Evolutionary conservation across 805 yeast genomes (phyloP).

Genomic region (Starmerella floris): DNA sequence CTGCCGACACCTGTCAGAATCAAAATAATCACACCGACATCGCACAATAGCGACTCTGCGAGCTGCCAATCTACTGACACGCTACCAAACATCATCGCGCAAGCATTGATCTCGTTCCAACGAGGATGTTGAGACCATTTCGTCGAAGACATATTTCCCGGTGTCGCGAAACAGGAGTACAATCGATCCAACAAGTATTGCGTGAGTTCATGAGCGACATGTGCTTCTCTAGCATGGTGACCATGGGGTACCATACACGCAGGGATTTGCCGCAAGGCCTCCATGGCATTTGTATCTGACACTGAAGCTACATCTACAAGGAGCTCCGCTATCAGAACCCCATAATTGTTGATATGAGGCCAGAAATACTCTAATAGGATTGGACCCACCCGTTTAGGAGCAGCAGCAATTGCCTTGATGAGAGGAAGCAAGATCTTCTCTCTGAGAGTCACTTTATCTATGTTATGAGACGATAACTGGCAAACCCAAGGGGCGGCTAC

Average conservation of each 20-base stretch:
- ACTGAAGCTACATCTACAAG: neutral
- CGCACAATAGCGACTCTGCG: slow-evolving; percentile 8
- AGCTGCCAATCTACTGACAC: slow-evolving; percentile 2
- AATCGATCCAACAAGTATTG: slow-evolving; percentile 4
- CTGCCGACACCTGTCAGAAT: slow-evolving; percentile 9
- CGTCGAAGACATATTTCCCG: neutral
- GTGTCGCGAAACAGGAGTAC: neutral
- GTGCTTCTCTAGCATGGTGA: neutral
- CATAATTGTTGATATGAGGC: slow-evolving; percentile 3
- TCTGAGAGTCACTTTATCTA: neutral
- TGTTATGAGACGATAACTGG: neutral
- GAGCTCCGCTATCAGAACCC: slow-evolving; percentile 3
- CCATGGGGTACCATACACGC: neutral
- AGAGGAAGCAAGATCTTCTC: slow-evolving; percentile 2
- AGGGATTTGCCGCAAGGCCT: slow-evolving; percentile 8
- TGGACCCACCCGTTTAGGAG: neutral
- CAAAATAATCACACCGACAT: slow-evolving; percentile 5
- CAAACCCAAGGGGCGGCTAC: slow-evolving; percentile 11
- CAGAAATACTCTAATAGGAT: slow-evolving; percentile 8
- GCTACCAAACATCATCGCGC: slow-evolving; percentile 5
- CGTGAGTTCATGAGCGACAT: slow-evolving; percentile 8
- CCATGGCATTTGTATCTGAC: neutral
- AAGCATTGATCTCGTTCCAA: slow-evolving; percentile 6
- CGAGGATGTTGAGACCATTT: slow-evolving; percentile 2
- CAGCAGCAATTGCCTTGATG: neutral